phyloP scores from a whole-genome alignment of 1,284 basidiomycete genomes.

The Paramarasmius palmivorus region DNA sequence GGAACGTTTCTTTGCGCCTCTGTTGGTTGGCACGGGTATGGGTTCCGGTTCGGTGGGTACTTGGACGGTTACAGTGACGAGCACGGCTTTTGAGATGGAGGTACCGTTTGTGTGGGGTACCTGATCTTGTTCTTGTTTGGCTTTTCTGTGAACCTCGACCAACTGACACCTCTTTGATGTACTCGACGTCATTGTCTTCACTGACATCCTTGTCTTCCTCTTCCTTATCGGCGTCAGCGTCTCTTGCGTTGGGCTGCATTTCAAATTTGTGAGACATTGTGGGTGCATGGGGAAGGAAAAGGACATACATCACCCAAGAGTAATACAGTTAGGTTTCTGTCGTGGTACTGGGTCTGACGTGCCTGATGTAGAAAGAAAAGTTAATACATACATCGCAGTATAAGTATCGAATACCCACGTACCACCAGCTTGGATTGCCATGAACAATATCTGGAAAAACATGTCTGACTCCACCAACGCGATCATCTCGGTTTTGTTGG shows the following conservation, averaged over 20 bases:
- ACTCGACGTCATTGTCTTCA: conserved; percentile 14
- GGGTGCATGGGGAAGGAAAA: background rate
- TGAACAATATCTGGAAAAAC: too few species aligned
- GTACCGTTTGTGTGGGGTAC: background rate
- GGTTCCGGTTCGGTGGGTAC: background rate
- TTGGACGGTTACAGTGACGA: background rate
- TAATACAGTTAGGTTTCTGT: conserved; percentile 11
- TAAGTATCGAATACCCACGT: too few species aligned
- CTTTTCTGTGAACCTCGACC: too few species aligned
- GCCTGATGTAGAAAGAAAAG: too few species aligned
- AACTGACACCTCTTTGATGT: conserved; percentile 14
- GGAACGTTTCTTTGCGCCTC: conserved; percentile 11
- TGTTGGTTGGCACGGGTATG: background rate
- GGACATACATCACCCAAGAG: conserved; percentile 9
- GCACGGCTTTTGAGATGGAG: too few species aligned
- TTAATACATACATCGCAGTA: too few species aligned
- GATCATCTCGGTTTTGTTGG: too few species aligned
- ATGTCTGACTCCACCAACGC: too few species aligned
- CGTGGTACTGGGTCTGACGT: too few species aligned
- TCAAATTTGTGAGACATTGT: background rate
- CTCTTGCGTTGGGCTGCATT: background rate
- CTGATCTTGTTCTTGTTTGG: conserved; percentile 6
- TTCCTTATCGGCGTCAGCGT: conserved; percentile 24
- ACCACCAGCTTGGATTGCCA: too few species aligned
- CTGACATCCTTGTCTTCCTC: conserved; percentile 14